Evolutionary conservation across 1,139 yeast species (phyloP).

Genomic region (Arxiozyma heterogenica): DNA sequence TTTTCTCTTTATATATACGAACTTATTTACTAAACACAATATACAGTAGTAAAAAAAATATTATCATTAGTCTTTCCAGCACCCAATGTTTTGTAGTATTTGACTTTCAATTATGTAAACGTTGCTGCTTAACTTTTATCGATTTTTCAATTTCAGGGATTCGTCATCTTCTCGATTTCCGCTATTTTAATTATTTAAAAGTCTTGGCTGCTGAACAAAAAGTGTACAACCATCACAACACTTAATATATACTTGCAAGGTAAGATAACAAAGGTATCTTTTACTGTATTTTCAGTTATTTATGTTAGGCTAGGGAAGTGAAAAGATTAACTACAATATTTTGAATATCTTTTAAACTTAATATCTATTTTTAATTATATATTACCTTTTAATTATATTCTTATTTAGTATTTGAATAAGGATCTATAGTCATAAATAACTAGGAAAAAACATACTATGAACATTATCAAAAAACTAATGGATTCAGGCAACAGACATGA

Average conservation of each 20-base stretch:
- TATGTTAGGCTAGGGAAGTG: no score
- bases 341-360: no score
- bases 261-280: background rate
- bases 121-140: background rate
- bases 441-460: constrained; percentile 46
- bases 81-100: background rate
- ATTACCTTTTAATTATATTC: no score
- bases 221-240: background rate
- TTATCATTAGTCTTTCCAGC: no score
- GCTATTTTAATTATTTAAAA: no score
- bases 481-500: constrained; percentile 57
- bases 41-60: no score
- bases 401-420: background rate
- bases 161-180: background rate
- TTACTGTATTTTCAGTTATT: background rate
- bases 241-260: background rate
- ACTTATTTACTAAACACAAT: background rate
- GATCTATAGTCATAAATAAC: background rate
- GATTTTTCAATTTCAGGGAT: background rate
- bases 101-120: no score
- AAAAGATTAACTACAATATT: background rate
- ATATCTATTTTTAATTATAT: no score
- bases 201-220: no score
- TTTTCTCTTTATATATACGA: background rate
- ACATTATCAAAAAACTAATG: constrained; percentile 64